Base-by-base conservation (phyloP, 1,284 basidiomycete genomes). In the Cryptococcus sp. region DNA sequence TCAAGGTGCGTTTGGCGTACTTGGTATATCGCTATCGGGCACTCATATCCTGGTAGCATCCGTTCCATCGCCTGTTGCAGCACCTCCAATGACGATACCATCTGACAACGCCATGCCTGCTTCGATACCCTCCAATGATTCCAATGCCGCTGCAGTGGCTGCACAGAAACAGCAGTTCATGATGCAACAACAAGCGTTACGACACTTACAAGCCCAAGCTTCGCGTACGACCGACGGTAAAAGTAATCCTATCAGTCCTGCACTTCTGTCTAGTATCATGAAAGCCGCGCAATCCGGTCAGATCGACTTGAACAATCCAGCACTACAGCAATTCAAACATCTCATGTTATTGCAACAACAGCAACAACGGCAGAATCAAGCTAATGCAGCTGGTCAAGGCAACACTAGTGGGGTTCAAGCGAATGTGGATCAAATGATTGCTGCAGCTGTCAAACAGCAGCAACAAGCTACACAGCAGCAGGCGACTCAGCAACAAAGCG, bases 291-390 rank as follows among this genome's bases (percentile, higher is more conserved):
- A 59, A 30, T 51, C 50, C 36, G 59, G 56, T 4, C 52, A 59
- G 23, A 38, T 60, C 30, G 60, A 58, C 32, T 49, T 56, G 48
- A 58, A 42, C 43, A 58, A 61, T 49, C 58, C 58, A 5, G 55
- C 57, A 34, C 47, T 56, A 45, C 61, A 62, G 35, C 65, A 67
- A 37, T 52, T 64, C 47, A 57, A 59, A 34, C 55, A 60, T 33
- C 30, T 63, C 11, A 38, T 63, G 32, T 50, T 59, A 49, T 35
- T 60, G 11, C 61, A 63, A 46, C 59, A 52, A 31, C 56, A 57
- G 35, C 58, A 57, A 33, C 32, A 47, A 23, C 37, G 42, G 30
- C 34, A 15, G 2, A 46, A 57, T 6, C 38, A 36, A 14, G 10
- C 44, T 4, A 30, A 46, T 31, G 33, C 31, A 10, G n/a, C 34